Evolutionary conservation across 2,329 filamentous ascomycete species (phyloP).

Genomic region (Aureobasidium leucospermi): DNA sequence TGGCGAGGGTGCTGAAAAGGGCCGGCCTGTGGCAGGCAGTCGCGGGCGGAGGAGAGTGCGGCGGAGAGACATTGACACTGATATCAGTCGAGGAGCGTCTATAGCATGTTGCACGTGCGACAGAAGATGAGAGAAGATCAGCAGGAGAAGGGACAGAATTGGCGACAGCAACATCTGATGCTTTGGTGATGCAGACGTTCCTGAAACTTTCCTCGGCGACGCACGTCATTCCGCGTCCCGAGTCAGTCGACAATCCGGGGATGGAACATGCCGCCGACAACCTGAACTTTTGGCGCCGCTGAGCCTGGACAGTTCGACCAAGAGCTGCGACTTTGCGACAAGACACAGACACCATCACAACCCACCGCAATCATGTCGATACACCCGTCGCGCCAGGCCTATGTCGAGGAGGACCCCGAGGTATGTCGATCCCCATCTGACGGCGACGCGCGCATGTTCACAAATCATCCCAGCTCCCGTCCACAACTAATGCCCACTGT

Average conservation of each 20-base stretch:
- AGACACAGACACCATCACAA: background rate
- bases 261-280: background rate
- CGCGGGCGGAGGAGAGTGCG: background rate
- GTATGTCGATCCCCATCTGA: background rate
- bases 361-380: constrained; percentile 40
- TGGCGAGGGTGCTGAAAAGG: background rate
- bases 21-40: background rate
- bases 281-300: background rate
- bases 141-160: background rate
- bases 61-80: constrained; percentile 2
- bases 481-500: background rate
- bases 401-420: constrained; percentile 69
- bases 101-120: background rate
- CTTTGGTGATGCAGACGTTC: background rate
- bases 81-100: background rate
- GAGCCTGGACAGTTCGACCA: background rate
- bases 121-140: background rate
- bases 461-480: constrained; percentile 21
- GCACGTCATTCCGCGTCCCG: background rate
- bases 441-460: constrained; percentile 25
- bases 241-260: background rate
- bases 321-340: background rate
- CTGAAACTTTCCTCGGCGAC: background rate
- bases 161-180: background rate
- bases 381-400: constrained; percentile 86